Conservation (phyloP, 352 stramenopile genomes). For the Globisporangium carolinianum region DNA sequence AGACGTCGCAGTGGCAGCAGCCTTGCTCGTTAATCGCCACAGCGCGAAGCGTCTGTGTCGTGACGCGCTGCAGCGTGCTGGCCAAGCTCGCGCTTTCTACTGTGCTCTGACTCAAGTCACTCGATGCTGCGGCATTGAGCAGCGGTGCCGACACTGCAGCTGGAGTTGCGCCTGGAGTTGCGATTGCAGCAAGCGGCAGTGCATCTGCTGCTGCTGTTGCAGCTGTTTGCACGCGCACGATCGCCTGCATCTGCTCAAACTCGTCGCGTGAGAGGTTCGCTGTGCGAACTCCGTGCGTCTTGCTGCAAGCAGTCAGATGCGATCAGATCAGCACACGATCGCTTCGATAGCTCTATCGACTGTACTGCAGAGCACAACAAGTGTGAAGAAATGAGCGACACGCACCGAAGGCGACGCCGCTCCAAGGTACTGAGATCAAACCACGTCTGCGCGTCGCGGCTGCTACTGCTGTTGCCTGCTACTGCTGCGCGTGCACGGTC, state of each 20-base stretch:
- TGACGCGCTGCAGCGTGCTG: background rate
- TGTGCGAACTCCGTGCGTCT: constrained; percentile 30
- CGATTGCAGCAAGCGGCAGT: background rate
- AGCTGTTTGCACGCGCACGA: constrained; percentile 16
- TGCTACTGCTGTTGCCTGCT: background rate
- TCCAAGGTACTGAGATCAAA: constrained; percentile 52
- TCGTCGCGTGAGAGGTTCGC: constrained; percentile 32
- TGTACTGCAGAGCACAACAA: too few species aligned
- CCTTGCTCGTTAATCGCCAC: background rate
- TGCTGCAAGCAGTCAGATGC: constrained; percentile 2
- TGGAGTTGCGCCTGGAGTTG: too few species aligned
- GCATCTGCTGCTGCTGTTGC: background rate
- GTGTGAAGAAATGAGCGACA: background rate
- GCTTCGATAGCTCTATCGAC: too few species aligned
- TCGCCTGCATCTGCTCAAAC: constrained; percentile 34
- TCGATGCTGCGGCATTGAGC: background rate
- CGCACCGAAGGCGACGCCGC: constrained; percentile 34
- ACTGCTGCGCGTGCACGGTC: background rate
- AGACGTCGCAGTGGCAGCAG: background rate
- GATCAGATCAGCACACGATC: too few species aligned
- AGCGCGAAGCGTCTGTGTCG: background rate
- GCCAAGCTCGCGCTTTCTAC: background rate
- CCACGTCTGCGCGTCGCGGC: constrained; percentile 24
- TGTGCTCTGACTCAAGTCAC: background rate
- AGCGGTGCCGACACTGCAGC: too few species aligned